Base-by-base conservation (phyloP, 345 rosid species). In the Hevea brasiliensis region DNA sequence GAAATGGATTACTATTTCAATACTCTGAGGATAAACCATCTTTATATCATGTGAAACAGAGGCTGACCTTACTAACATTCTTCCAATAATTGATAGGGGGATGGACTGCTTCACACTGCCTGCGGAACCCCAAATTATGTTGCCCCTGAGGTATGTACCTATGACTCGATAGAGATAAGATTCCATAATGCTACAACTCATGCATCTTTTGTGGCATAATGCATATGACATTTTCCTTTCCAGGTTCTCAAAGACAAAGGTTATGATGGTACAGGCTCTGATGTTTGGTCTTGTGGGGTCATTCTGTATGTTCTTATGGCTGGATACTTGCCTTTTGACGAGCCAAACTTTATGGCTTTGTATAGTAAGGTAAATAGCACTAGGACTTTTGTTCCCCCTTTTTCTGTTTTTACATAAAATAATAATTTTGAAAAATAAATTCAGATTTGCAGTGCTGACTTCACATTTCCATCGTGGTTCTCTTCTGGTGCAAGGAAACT, bases 51-150 rank as follows among this genome's bases (percentile, higher is more conserved):
- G 4, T 32, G 37, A 32, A 58, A 56, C 18, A 23, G 53, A 55
- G 37, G 54, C 29, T 7, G 37, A 56, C 29, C 29, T 59, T 6
- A 45, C 51, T 56, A 27, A 41, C 50, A 18, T 37, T 80, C 23
- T 72, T 65, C 65, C 32, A 3, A 58, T 71, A 32, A 83, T n/a
- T n/a, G n/a, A 67, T 76, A 94, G 98, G 97, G 80, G 67, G 98
- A 94, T 84, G 97, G 98, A 42, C 80, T 94, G 80, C 97, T 92
- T 80, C 98, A 94, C 74, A 94, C 98, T 10, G 89, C 98, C 65
- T 94, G 98, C 74, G 98, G 98, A 65, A 94, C 97, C 3, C 98
- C 98, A 29, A 92, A 94, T 79, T 92, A 94, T 77, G 98, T 94
- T 57, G 98, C 98, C 71, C 98, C 98, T 44, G 98, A 94, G 97